Conservation (phyloP, 2,329 filamentous ascomycete genomes). For the Cordyceps sp. region DNA sequence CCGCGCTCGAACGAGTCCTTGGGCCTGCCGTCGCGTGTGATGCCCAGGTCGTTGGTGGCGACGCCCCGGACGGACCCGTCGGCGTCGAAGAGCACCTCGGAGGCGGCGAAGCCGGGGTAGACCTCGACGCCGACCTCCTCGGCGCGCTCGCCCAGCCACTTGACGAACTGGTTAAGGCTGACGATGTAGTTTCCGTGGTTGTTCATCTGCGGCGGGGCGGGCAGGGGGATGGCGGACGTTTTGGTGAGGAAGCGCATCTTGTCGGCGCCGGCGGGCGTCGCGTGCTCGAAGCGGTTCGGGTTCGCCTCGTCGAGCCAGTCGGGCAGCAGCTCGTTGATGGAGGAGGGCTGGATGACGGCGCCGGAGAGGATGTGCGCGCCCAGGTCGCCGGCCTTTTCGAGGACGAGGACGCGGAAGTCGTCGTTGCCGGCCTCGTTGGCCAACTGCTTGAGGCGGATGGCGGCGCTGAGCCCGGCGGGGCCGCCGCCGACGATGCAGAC, state of each 20-base stretch:
- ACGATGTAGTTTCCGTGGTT: constrained; percentile 98
- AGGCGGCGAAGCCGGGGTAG: constrained; percentile 89
- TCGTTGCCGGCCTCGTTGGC: constrained; percentile 92
- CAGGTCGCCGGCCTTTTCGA: constrained; percentile 91
- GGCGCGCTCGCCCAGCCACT: constrained; percentile 92
- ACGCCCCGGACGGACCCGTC: constrained; percentile 88
- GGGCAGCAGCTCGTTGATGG: constrained; percentile 78
- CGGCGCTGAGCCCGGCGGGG: constrained; percentile 83
- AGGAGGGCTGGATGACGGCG: constrained; percentile 81
- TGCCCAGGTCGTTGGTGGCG: constrained; percentile 85
- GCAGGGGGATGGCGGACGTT: constrained; percentile 59
- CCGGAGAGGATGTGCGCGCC: constrained; percentile 92
- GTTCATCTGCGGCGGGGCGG: constrained; percentile 90
- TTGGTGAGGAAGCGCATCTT: constrained; percentile 92
- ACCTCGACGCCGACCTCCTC: constrained; percentile 93
- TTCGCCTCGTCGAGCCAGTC: constrained; percentile 89
- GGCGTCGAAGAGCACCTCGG: constrained; percentile 71
- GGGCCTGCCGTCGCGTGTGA: constrained; percentile 64
- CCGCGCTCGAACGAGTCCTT: constrained; percentile 89
- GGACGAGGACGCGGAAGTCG: constrained; percentile 78
- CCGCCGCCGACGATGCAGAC: constrained; percentile 94
- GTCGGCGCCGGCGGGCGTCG: constrained; percentile 68
- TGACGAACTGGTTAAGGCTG: constrained; percentile 83
- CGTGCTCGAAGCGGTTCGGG: constrained; percentile 70
- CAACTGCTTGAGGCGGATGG: constrained; percentile 87